phyloP scores from a whole-genome alignment of 768 basidiomycete genomes.

The Mycena rosella region DNA sequence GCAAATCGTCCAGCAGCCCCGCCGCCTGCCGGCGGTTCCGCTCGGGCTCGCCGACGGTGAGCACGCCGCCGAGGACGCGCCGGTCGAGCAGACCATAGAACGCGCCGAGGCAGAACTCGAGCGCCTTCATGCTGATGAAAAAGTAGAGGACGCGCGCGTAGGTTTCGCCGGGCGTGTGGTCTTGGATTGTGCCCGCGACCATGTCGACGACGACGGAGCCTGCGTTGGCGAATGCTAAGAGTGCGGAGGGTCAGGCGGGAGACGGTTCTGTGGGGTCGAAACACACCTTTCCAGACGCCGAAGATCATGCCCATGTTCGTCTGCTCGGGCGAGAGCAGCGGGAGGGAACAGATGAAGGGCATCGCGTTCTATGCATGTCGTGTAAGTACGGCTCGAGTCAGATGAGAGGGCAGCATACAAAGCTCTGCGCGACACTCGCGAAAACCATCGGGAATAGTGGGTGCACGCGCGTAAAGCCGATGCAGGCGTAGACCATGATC shows the following conservation, averaged over 20 bases:
- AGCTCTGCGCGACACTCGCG: background rate
- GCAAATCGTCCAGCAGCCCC: background rate
- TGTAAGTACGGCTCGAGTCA: background rate
- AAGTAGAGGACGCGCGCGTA: background rate
- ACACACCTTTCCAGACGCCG: background rate
- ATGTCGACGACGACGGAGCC: constrained; percentile 8
- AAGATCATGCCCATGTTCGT: constrained; percentile 6
- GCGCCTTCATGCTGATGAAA: constrained; percentile 1
- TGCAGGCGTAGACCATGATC: background rate
- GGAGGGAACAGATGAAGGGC: background rate
- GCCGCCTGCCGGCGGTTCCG: background rate
- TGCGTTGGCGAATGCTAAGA: background rate
- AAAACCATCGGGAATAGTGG: background rate
- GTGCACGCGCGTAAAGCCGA: background rate
- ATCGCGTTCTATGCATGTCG: background rate
- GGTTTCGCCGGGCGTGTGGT: background rate
- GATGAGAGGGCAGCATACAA: background rate
- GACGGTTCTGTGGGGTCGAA: no score
- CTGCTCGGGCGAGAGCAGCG: background rate
- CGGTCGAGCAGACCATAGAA: background rate
- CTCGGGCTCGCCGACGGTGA: constrained; percentile 3
- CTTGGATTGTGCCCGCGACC: background rate
- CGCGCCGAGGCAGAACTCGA: background rate
- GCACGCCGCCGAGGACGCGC: background rate
- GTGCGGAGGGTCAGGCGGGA: no score